Conservation (phyloP, 2,329 filamentous ascomycete genomes). For the Ophiosphaerella korrae region DNA sequence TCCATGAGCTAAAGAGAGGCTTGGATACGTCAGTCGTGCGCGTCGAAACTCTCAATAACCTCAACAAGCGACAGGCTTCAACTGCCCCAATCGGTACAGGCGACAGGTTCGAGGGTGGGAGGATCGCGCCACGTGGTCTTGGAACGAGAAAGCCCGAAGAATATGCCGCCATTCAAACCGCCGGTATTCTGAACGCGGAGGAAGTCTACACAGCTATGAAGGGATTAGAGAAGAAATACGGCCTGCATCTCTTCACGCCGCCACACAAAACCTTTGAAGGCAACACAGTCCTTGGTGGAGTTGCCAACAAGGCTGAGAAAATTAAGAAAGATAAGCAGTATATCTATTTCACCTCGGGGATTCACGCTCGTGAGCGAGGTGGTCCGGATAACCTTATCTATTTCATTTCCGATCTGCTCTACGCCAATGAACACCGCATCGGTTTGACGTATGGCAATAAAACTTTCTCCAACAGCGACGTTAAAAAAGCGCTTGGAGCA, state of each 20-base stretch:
- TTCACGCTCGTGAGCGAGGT: slow-evolving; percentile 65
- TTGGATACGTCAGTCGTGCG: slow-evolving; percentile 29
- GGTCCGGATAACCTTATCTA: slow-evolving; percentile 63
- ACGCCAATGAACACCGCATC: slow-evolving; percentile 55
- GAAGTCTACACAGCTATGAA: slow-evolving; percentile 55
- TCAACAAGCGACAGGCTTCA: slow-evolving; percentile 33
- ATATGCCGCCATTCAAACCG: slow-evolving; percentile 35
- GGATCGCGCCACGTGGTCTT: slow-evolving; percentile 49
- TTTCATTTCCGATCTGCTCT: slow-evolving; percentile 62
- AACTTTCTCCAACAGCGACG: slow-evolving; percentile 58
- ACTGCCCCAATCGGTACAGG: slow-evolving; percentile 45
- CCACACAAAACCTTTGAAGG: slow-evolving; percentile 54
- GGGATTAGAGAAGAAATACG: slow-evolving; percentile 51
- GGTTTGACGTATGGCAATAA: slow-evolving; percentile 60
- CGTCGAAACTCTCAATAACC: slow-evolving; percentile 28
- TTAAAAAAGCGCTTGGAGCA: slow-evolving; percentile 56
- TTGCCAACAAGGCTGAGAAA: slow-evolving; percentile 53
- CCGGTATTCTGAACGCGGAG: slow-evolving; percentile 52
- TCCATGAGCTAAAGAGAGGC: slow-evolving; percentile 27
- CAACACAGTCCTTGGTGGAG: slow-evolving; percentile 44
- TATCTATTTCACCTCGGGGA: slow-evolving; percentile 59
- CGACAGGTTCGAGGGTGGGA: slow-evolving; percentile 51
- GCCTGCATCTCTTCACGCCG: slow-evolving; percentile 50
- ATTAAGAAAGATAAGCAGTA: slow-evolving; percentile 51
- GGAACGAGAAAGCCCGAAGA: slow-evolving; percentile 45